Base-by-base conservation (phyloP, 257 asterid species). In the Solanum ossicruentum region DNA sequence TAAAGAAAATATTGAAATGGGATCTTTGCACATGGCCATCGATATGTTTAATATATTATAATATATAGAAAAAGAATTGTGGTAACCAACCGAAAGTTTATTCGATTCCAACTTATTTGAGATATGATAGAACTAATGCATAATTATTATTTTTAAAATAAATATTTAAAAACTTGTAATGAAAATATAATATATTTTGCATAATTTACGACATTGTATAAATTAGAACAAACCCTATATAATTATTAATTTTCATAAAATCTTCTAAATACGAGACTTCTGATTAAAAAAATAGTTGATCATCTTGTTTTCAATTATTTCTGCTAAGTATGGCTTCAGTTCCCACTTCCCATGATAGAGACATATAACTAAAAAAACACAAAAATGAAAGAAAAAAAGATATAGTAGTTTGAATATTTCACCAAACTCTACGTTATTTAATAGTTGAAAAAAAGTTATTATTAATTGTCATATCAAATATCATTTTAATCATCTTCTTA, bases 41-140 rank as follows among this genome's bases (percentile, higher is more conserved):
- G 47, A 15, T 15, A 60, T 3, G 9, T 26, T 23, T 7, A 66
- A 28, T 7, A 7, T 28, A 15, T 7, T 6, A 23, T 28, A 66
- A 67, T 15, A 0, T 3, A 7, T 66, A 32, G 1, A 7, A 3
- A 36, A 4, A 67, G 0, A 0, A 32, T 67, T 67, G 1, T 4
- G 3, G 1, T 66, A 13, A 2, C 1, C 1, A 8, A 61, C 5
- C 6, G 43, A 26, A 13, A 26, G 6, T 7, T 26, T 66, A 1
- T 0, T 7, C 3, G 0, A 7, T 8, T 13, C 8, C 1, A 66
- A 13, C 6, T 66, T 7, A 0, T 13, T 66, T 1, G 20, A 0
- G 1, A 7, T 65, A 61, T 10, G 36, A 61, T 21, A 21, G 11
- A 16, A 21, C 8, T 28, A 10, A 65, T 28, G 0, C 0, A 0